These are phyloP conservation scores for Amylocarpus encephaloides DNA, from an alignment of 2,329 filamentous ascomycete genomes.

Conservation along the genomic window DNA sequence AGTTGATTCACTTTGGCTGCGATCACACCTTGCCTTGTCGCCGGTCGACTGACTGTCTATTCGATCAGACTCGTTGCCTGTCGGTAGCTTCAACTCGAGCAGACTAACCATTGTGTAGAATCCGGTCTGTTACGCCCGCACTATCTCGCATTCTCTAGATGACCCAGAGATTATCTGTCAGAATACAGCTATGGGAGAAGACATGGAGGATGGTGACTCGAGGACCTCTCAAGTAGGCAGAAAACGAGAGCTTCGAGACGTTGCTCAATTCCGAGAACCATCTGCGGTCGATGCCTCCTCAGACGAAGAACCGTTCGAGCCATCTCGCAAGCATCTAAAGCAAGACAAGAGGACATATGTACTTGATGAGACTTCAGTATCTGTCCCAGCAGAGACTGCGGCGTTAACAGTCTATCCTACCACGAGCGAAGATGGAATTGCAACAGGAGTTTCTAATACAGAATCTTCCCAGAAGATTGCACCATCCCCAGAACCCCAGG, in stretches of 20 bases:
- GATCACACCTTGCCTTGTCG: background rate
- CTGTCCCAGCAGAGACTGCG: no score
- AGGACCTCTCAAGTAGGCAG: conserved; percentile 39
- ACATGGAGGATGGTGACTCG: conserved; percentile 37
- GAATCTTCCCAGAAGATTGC: no score
- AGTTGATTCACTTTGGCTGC: no score
- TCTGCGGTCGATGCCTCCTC: conserved; percentile 19
- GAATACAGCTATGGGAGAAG: conserved; percentile 18
- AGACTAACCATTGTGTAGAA: background rate
- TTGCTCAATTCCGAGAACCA: conserved; percentile 1
- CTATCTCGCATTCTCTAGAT: background rate
- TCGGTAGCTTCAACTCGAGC: background rate
- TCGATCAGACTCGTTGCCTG: background rate
- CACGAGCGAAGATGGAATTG: no score
- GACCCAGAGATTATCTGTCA: background rate
- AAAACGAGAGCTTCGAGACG: conserved; percentile 29
- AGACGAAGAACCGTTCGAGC: conserved; percentile 18
- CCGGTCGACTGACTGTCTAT: background rate
- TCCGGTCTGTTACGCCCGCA: background rate
- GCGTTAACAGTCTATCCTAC: no score
- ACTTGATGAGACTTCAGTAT: background rate
- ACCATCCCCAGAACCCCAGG: no score
- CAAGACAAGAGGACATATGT: conserved; percentile 18
- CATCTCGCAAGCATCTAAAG: conserved; percentile 12
- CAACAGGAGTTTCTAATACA: no score